Evolutionary conservation across 2,329 filamentous ascomycete genomes (phyloP).

Genomic region (Fusarium bactridioides): DNA sequence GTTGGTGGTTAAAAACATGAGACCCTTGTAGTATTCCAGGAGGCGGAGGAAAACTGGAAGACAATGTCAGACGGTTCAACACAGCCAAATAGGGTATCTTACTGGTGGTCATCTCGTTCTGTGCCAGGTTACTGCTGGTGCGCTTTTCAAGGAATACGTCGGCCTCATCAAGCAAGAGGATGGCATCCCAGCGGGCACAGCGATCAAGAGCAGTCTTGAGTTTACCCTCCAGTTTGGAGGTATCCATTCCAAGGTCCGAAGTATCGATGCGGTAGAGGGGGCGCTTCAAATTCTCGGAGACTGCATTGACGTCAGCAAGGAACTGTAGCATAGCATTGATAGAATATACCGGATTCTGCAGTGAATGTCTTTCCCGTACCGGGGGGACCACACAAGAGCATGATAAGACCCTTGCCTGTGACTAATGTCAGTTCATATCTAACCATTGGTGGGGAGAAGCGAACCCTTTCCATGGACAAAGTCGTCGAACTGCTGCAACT

Average conservation of each 20-base stretch:
- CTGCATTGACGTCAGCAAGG: conserved; percentile 15
- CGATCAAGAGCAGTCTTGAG: conserved; percentile 19
- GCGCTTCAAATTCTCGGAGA: conserved; percentile 12
- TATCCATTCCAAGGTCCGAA: neutral
- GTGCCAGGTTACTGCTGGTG: conserved; percentile 29
- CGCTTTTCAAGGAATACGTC: conserved; percentile 49
- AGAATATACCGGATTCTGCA: conserved; percentile 45
- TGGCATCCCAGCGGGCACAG: conserved; percentile 47
- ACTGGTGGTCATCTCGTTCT: conserved; percentile 40
- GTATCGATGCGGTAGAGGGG: conserved; percentile 17
- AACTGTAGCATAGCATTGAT: too few species aligned
- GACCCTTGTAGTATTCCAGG: conserved; percentile 48
- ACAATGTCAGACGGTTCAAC: neutral
- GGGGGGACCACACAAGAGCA: conserved; percentile 46
- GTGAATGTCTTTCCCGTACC: conserved; percentile 52
- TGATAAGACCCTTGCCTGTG: conserved; percentile 40
- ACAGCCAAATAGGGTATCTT: neutral
- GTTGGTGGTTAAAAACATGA: conserved; percentile 53
- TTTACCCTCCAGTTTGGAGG: neutral
- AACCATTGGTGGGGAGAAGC: neutral
- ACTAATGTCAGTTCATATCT: neutral
- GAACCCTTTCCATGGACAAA: conserved; percentile 3
- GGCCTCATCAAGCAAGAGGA: conserved; percentile 50
- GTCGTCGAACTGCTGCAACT: neutral
- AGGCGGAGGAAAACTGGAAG: conserved; percentile 35